phyloP scores from a whole-genome alignment of 179 eudicot genomes.

The Heliamphora pulchella region DNA sequence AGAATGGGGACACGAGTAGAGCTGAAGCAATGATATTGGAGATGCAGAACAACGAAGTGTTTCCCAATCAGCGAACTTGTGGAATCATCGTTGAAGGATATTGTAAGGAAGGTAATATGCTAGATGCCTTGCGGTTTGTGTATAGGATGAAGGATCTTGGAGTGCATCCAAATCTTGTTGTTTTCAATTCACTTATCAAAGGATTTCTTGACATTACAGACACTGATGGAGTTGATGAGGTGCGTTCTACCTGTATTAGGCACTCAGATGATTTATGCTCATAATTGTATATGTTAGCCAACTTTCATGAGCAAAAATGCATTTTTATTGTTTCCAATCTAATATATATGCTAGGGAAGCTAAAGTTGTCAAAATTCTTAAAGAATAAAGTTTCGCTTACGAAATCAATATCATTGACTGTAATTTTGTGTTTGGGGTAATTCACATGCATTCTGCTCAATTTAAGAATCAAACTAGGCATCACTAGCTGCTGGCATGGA shows the following conservation, averaged over 20 bases:
- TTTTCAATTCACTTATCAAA: slow-evolving; percentile 79
- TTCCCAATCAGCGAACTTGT: slow-evolving; percentile 79
- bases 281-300: neutral
- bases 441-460: neutral
- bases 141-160: slow-evolving; percentile 72
- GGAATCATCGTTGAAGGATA: slow-evolving; percentile 78
- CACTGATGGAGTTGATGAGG: slow-evolving; percentile 86
- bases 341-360: neutral
- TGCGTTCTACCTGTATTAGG: slow-evolving; percentile 17
- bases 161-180: slow-evolving; percentile 68
- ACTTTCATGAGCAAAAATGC: neutral
- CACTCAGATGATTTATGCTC: neutral
- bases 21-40: slow-evolving; percentile 72
- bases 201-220: slow-evolving; percentile 71
- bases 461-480: no score
- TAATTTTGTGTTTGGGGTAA: neutral
- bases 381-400: no score
- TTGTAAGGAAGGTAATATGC: slow-evolving; percentile 73
- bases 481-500: neutral
- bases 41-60: slow-evolving; percentile 56
- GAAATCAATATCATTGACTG: no score
- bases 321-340: neutral
- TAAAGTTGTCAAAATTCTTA: neutral
- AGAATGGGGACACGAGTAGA: slow-evolving; percentile 55
- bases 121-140: slow-evolving; percentile 67